Percentiles rank a stretch among this genome's conserved stretches.
Conservation (phyloP, 2,329 filamentous ascomycete genomes). For the Diaporthe vexans region DNA sequence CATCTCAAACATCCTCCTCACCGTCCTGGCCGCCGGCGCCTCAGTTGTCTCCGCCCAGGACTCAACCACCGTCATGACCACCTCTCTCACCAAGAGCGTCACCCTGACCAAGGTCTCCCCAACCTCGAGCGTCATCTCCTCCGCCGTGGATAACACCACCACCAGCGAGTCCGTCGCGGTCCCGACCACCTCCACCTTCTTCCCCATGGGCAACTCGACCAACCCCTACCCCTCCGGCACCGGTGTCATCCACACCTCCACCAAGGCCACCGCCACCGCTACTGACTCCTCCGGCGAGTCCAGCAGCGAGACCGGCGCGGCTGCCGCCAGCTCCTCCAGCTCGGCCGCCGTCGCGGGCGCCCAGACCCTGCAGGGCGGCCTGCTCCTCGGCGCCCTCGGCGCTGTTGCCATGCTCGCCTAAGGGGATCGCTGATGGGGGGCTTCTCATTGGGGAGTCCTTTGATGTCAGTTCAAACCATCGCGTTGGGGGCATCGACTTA, state of each 20-base stretch:
- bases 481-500: slow-evolving; percentile 20
- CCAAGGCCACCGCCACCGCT: slow-evolving; percentile 15
- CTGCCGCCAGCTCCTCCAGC: slow-evolving; percentile 45
- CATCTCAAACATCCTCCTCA: slow-evolving; percentile 58
- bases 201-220: slow-evolving; percentile 54
- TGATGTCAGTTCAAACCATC: not conserved
- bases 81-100: slow-evolving; percentile 59
- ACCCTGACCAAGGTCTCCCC: slow-evolving; percentile 66
- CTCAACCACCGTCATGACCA: slow-evolving; percentile 60
- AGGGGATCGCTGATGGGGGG: not conserved
- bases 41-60: slow-evolving; percentile 52
- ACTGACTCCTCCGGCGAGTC: slow-evolving; percentile 11
- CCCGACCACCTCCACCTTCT: slow-evolving; percentile 48
- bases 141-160: slow-evolving; percentile 45
- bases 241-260: slow-evolving; percentile 26
- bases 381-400: slow-evolving; percentile 39
- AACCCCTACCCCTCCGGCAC: slow-evolving; percentile 46
- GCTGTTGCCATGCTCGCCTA: slow-evolving; percentile 40
- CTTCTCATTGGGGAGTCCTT: not conserved
- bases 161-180: slow-evolving; percentile 46
- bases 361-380: slow-evolving; percentile 38
- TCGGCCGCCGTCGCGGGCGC: slow-evolving; percentile 34
- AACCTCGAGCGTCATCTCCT: slow-evolving; percentile 53
- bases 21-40: slow-evolving; percentile 57
- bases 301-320: slow-evolving; percentile 46